These are phyloP conservation scores for Suhomyces emberorum DNA, from an alignment of 805 yeast species.

Conservation along the genomic window DNA sequence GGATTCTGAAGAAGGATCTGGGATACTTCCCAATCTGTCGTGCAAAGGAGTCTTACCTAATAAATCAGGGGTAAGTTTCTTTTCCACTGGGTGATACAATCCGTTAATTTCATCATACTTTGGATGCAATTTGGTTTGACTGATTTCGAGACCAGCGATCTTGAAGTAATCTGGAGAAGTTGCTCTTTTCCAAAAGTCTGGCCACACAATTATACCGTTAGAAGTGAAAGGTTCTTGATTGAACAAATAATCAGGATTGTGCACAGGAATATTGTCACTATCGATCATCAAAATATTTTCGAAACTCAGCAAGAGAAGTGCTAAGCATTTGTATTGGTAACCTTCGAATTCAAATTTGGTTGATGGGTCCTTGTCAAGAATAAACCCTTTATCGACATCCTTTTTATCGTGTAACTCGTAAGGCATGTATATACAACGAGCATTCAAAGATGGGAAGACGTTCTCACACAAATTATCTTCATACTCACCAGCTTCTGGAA, in stretches of 20 bases:
- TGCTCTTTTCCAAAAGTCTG: conserved; percentile 85
- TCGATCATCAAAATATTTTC: conserved; percentile 70
- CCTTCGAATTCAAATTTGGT: conserved; percentile 40
- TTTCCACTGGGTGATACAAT: conserved; percentile 10
- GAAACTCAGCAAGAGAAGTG: conserved; percentile 48
- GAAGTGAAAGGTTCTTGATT: conserved; percentile 50
- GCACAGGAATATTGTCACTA: conserved; percentile 71
- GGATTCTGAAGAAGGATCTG: conserved; percentile 31
- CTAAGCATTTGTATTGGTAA: conserved; percentile 42
- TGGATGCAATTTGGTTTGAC: conserved; percentile 26
- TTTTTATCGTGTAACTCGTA: conserved; percentile 18
- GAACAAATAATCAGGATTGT: conserved; percentile 60
- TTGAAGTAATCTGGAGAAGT: conserved; percentile 71
- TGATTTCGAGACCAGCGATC: conserved; percentile 52
- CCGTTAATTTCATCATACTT: conserved; percentile 32
- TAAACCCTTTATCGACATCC: conserved; percentile 3
- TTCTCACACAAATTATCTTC: conserved; percentile 56
- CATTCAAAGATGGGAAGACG: conserved; percentile 36
- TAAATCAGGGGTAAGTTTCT: not conserved
- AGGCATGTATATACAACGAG: conserved; percentile 39
- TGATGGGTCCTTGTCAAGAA: conserved; percentile 15
- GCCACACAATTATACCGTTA: conserved; percentile 68
- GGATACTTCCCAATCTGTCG: conserved; percentile 27
- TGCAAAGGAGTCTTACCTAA: conserved; percentile 24
- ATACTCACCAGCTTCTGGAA: conserved; percentile 67